Evolutionary conservation across 352 stramenopile genomes (phyloP).

Genomic region (Discostella stelligera): DNA sequence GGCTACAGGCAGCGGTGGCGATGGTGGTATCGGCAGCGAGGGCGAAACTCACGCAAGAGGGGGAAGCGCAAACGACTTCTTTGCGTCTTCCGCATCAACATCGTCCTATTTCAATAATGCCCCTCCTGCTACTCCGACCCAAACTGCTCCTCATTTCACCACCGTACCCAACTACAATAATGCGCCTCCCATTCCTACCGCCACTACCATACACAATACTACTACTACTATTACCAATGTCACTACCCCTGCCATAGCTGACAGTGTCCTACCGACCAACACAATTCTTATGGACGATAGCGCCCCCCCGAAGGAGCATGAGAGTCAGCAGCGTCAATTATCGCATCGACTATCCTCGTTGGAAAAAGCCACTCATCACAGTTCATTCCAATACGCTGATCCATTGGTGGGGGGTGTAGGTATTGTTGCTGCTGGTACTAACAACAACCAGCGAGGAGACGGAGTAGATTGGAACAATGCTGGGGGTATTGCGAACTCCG

Average conservation of each 20-base stretch:
- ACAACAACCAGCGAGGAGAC: not conserved
- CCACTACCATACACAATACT: not conserved
- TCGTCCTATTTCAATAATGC: not conserved
- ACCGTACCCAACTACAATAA: not conserved
- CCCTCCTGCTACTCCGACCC: not conserved
- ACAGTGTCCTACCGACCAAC: not conserved
- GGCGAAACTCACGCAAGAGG: not conserved
- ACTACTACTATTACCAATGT: not conserved
- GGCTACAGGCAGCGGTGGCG: not conserved
- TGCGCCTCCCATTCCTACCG: not conserved
- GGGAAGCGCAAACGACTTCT: constrained; percentile 10
- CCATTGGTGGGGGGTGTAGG: constrained; percentile 13
- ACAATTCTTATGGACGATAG: not conserved
- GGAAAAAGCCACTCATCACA: constrained; percentile 24
- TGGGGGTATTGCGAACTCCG: not conserved
- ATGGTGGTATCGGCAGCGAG: not conserved
- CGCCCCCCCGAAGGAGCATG: not conserved
- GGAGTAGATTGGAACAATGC: not conserved
- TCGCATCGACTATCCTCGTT: constrained; percentile 24
- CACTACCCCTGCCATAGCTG: not conserved
- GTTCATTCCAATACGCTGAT: constrained; percentile 32
- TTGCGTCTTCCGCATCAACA: not conserved
- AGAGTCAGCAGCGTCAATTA: constrained; percentile 14
- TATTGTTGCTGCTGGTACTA: constrained; percentile 1
- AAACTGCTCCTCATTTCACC: not conserved